A percentile compares a stretch with the other conserved stretches of the same genome.
These are phyloP conservation scores for Candida dajiaensis DNA, from an alignment of 805 yeast genomes.

Conservation along the genomic window DNA sequence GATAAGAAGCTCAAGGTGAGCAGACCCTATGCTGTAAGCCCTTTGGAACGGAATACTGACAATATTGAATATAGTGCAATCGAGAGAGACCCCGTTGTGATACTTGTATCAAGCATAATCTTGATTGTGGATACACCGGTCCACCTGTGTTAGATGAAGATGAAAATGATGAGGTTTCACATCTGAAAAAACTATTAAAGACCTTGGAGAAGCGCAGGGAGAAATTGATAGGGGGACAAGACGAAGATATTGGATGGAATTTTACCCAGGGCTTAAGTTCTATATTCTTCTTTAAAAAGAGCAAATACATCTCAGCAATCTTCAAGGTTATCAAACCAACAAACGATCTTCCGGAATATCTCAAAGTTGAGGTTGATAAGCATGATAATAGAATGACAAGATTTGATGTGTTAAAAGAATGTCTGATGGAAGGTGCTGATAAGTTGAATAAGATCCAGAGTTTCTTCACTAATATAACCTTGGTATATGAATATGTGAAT, in stretches of 20 bases:
- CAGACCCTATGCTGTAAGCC: no score
- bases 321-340: not conserved
- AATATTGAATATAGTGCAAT: conserved; percentile 1
- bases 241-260: not conserved
- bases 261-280: not conserved
- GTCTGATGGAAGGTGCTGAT: not conserved
- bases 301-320: not conserved
- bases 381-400: conserved; percentile 1
- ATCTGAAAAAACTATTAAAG: not conserved
- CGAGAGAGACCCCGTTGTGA: conserved; percentile 5
- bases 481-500: conserved; percentile 3
- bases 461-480: not conserved
- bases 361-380: conserved; percentile 2
- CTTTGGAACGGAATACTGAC: no score
- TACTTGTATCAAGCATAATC: conserved; percentile 2
- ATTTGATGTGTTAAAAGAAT: conserved; percentile 4
- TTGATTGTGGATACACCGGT: conserved; percentile 1
- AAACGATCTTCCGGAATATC: not conserved
- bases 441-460: not conserved
- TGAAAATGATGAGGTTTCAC: not conserved
- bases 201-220: conserved; percentile 1
- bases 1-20: not conserved
- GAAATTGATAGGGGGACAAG: not conserved
- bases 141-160: not conserved
- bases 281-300: conserved; percentile 1